A percentile compares a stretch with the other conserved stretches of the same genome.
phyloP scores from a whole-genome alignment of 1,139 yeast genomes.

The Pichia sp. region DNA sequence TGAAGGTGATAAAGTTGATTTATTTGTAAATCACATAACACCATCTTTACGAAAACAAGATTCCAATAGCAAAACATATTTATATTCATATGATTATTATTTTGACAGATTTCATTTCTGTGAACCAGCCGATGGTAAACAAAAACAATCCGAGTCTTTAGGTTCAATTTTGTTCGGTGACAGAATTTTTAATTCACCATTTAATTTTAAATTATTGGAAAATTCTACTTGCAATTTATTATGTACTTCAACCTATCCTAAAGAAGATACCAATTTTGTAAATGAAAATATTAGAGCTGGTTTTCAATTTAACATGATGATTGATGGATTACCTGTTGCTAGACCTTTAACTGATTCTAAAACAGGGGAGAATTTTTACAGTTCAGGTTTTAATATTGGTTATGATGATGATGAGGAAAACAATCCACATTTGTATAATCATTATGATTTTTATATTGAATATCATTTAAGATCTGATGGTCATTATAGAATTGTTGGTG shows the following conservation, averaged over 20 bases:
- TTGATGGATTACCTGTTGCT: constrained; percentile 95
- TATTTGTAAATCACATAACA: constrained; percentile 83
- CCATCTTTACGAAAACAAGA: constrained; percentile 57
- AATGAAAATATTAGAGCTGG: constrained; percentile 74
- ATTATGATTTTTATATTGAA: constrained; percentile 70
- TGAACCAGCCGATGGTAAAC: constrained; percentile 59
- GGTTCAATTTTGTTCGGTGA: constrained; percentile 96
- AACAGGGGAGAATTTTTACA: constrained; percentile 58
- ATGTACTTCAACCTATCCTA: constrained; percentile 56
- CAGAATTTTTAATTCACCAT: constrained; percentile 89
- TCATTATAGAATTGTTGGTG: constrained; percentile 85
- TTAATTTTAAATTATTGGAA: constrained; percentile 70
- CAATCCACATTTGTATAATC: constrained; percentile 57
- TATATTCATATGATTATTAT: constrained; percentile 80
- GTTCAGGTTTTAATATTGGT: constrained; percentile 81
- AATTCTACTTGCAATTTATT: constrained; percentile 58
- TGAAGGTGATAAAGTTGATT: constrained; percentile 63
- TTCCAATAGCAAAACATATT: constrained; percentile 43
- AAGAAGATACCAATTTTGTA: constrained; percentile 65
- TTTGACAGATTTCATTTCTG: constrained; percentile 81
- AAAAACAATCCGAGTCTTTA: constrained; percentile 78
- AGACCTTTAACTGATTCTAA: constrained; percentile 47
- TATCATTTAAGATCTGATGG: constrained; percentile 72
- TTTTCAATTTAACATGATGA: constrained; percentile 83
- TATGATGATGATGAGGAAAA: constrained; percentile 46